phyloP scores from a whole-genome alignment of 1,139 yeast species.

The Magnusiomyces magnusii region DNA sequence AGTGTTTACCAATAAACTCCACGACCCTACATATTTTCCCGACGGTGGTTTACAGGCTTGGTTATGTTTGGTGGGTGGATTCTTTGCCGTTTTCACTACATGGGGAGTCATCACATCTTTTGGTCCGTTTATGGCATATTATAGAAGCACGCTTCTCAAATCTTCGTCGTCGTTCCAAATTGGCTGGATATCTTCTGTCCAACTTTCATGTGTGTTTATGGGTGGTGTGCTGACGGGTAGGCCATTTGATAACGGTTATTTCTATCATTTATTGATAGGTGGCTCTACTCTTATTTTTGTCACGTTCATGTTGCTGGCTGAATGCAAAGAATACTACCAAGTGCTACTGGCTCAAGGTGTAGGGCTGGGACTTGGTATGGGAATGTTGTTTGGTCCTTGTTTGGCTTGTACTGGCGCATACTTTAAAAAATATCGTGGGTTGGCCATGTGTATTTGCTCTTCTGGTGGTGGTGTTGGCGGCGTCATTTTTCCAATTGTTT shows the following conservation, averaged over 20 bases:
- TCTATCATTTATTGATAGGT: conserved; percentile 24
- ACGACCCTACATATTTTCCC: conserved; percentile 19
- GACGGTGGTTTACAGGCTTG: conserved; percentile 31
- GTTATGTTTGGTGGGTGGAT: conserved; percentile 33
- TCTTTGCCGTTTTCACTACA: conserved; percentile 44
- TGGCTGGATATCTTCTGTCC: conserved; percentile 28
- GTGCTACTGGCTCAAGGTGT: conserved; percentile 46
- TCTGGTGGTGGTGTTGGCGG: conserved; percentile 59
- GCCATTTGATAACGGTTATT: conserved; percentile 35
- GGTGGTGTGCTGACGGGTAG: conserved; percentile 44
- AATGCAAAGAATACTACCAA: conserved; percentile 42
- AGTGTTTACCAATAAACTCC: background rate
- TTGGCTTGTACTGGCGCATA: conserved; percentile 13
- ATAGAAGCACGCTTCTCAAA: conserved; percentile 41
- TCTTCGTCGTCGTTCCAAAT: conserved; percentile 31
- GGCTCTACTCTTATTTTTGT: conserved; percentile 43
- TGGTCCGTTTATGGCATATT: conserved; percentile 57
- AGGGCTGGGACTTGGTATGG: conserved; percentile 42
- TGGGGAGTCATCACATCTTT: conserved; percentile 55
- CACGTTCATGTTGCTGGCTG: conserved; percentile 45
- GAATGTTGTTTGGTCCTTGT: conserved; percentile 14
- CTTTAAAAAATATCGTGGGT: conserved; percentile 44
- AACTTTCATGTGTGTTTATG: conserved; percentile 37
- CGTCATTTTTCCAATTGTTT: conserved; percentile 40
- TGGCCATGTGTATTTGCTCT: conserved; percentile 48